Percentiles rank a stretch among this genome's conserved stretches.
phyloP scores from a whole-genome alignment of 306 rosid genomes.

The Acmispon strigosus region DNA sequence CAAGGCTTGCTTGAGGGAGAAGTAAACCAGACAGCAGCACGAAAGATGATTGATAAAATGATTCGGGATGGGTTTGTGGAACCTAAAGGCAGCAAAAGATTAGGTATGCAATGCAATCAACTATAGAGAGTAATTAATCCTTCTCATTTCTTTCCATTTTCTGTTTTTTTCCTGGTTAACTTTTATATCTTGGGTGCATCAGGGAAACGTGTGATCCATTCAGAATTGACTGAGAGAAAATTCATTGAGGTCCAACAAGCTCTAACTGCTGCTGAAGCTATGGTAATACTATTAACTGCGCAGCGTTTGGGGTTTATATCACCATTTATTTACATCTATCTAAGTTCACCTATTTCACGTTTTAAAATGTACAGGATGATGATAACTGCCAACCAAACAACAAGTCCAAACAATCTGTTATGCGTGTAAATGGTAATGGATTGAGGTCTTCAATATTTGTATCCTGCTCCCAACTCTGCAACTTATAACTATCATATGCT shows the following conservation, averaged over 20 bases:
- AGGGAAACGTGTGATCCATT: slow-evolving; percentile 88
- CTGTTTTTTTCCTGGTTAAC: background rate
- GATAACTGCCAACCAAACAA: slow-evolving; percentile 38
- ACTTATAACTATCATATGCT: slow-evolving; percentile 4
- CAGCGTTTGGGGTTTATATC: background rate
- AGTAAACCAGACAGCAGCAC: slow-evolving; percentile 48
- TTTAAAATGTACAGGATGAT: slow-evolving; percentile 49
- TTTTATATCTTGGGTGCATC: background rate
- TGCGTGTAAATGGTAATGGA: slow-evolving; percentile 36
- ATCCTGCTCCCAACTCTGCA: background rate
- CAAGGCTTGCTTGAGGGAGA: slow-evolving; percentile 73
- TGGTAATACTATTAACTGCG: slow-evolving; percentile 39
- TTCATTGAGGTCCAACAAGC: slow-evolving; percentile 64
- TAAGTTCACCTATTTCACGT: background rate
- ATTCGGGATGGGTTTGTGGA: slow-evolving; percentile 74
- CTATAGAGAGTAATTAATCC: background rate
- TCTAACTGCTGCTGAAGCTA: slow-evolving; percentile 39
- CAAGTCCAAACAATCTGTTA: slow-evolving; percentile 29
- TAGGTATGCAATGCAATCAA: slow-evolving; percentile 37
- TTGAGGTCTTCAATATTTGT: background rate
- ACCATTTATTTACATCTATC: background rate
- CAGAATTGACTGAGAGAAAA: slow-evolving; percentile 61
- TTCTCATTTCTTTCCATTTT: background rate
- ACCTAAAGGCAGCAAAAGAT: slow-evolving; percentile 65
- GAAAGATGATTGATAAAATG: slow-evolving; percentile 72